Conservation (phyloP, 495 filamentous ascomycete genomes). For the Penicillium maclennaniae region DNA sequence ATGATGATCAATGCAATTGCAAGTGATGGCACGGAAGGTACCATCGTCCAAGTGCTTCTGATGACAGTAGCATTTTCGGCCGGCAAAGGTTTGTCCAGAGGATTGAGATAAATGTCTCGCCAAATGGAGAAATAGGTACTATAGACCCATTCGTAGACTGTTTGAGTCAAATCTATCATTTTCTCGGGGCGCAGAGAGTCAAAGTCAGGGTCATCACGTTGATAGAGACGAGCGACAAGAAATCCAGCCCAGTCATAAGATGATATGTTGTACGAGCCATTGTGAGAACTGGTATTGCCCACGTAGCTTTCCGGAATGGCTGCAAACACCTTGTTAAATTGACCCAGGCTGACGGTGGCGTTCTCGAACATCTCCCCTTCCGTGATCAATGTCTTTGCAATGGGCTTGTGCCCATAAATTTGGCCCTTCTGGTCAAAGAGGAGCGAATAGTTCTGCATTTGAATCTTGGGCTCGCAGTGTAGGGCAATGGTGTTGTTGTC, state of each 20-base stretch:
- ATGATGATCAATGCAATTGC: conserved; percentile 34
- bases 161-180: conserved; percentile 28
- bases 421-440: conserved; percentile 35
- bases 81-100: conserved; percentile 13
- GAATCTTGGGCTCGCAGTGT: conserved; percentile 33
- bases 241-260: conserved; percentile 44
- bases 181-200: conserved; percentile 22
- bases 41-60: conserved; percentile 35
- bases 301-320: conserved; percentile 37
- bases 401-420: conserved; percentile 16
- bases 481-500: conserved; percentile 35
- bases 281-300: conserved; percentile 24
- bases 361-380: conserved; percentile 36
- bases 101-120: conserved; percentile 35
- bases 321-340: conserved; percentile 43
- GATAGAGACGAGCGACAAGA: conserved; percentile 37
- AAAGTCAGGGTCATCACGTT: conserved; percentile 25
- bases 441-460: conserved; percentile 27
- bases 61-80: conserved; percentile 32
- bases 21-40: conserved; percentile 32
- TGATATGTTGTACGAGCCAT: conserved; percentile 28
- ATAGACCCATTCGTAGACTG: conserved; percentile 42
- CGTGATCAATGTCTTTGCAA: conserved; percentile 22
- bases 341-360: conserved; percentile 37
- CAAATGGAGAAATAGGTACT: conserved; percentile 41